Conservation (phyloP, 257 asterid genomes). For the Echites panduratus region DNA sequence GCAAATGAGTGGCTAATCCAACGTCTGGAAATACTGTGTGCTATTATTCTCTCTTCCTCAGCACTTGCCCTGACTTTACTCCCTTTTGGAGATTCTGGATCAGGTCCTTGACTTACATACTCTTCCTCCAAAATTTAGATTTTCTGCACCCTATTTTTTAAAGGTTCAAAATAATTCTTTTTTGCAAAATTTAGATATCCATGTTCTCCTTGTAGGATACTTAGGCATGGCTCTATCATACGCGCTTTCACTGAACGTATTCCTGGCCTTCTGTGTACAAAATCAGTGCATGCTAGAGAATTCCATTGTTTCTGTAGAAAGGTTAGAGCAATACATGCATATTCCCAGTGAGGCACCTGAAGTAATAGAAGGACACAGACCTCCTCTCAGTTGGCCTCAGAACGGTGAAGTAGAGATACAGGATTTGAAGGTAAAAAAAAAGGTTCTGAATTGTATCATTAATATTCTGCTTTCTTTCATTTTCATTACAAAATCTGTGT, state of each 20-base stretch:
- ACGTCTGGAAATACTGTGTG: slow-evolving; percentile 30
- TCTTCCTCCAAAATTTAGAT: neutral
- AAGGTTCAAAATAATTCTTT: neutral
- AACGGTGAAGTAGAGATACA: slow-evolving; percentile 25
- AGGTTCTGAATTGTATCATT: neutral
- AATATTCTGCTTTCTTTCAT: neutral
- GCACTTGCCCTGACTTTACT: slow-evolving; percentile 27
- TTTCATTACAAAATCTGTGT: neutral
- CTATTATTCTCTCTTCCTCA: slow-evolving; percentile 33
- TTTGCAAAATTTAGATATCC: neutral
- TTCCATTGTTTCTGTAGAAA: slow-evolving; percentile 31
- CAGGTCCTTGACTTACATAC: slow-evolving; percentile 17
- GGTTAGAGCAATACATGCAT: slow-evolving; percentile 30
- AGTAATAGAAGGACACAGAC: slow-evolving; percentile 20
- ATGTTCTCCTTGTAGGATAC: slow-evolving; percentile 23
- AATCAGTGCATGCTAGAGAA: slow-evolving; percentile 31
- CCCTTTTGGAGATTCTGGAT: slow-evolving; percentile 24
- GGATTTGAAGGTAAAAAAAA: slow-evolving; percentile 26
- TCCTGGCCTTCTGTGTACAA: slow-evolving; percentile 20
- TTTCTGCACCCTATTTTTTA: neutral
- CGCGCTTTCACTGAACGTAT: slow-evolving; percentile 29
- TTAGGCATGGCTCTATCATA: slow-evolving; percentile 41
- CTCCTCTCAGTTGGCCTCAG: slow-evolving; percentile 24
- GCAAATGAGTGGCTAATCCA: slow-evolving; percentile 39
- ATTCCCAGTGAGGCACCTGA: slow-evolving; percentile 33